Conservation (phyloP, 2,329 filamentous ascomycete species). For the Colletotrichum lupini region DNA sequence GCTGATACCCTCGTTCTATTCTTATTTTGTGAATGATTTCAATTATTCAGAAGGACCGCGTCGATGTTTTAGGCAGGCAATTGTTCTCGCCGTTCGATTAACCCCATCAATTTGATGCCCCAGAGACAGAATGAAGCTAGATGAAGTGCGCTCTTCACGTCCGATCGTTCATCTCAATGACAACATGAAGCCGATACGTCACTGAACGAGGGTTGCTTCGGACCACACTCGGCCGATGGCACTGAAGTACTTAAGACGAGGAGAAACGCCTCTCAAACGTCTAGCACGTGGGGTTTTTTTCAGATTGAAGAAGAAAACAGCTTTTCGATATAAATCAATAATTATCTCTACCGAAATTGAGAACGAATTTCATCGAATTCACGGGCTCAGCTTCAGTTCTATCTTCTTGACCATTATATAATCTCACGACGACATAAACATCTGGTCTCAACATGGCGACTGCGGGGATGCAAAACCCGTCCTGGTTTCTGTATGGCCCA, state of each 20-base stretch:
- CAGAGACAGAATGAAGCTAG: not conserved
- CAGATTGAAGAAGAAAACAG: not conserved
- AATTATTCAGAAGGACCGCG: not conserved
- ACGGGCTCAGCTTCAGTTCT: fast-evolving
- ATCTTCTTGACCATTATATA: too few species aligned
- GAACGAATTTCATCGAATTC: fast-evolving
- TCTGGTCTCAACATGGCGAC: not conserved
- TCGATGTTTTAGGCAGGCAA: not conserved
- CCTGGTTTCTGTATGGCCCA: conserved; percentile 40
- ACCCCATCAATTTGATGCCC: too few species aligned
- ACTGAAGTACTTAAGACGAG: not conserved
- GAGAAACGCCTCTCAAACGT: not conserved
- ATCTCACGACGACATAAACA: too few species aligned
- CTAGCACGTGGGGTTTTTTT: not conserved
- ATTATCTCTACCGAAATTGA: not conserved
- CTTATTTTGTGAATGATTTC: not conserved
- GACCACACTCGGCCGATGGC: not conserved
- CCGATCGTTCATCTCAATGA: not conserved
- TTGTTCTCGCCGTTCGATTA: not conserved
- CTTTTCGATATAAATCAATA: not conserved
- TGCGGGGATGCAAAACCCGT: conserved; percentile 33
- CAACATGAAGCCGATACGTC: not conserved
- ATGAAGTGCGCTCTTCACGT: not conserved
- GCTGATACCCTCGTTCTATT: not conserved
- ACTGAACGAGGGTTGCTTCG: not conserved